phyloP scores from a whole-genome alignment of 2,329 filamentous ascomycete species.

The Aspergillus sp. region DNA sequence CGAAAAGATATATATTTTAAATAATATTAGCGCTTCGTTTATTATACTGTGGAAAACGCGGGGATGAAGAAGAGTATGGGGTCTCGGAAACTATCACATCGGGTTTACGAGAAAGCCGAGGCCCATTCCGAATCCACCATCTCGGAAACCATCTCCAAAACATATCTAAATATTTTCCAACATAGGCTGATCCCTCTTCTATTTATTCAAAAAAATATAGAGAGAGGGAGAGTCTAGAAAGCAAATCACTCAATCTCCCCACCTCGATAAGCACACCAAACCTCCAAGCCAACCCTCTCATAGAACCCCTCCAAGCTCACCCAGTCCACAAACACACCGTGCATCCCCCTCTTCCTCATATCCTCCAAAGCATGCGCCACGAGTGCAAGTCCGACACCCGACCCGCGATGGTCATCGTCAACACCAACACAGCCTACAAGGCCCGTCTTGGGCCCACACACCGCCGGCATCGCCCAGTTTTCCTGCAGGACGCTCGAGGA shows the following conservation, averaged over 20 bases:
- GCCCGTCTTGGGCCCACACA: constrained; percentile 42
- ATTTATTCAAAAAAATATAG: background rate
- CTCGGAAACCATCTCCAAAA: background rate
- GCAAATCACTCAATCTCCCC: constrained; percentile 21
- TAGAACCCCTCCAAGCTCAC: constrained; percentile 46
- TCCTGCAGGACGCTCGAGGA: constrained; percentile 29
- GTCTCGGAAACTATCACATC: background rate
- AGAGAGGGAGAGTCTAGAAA: background rate
- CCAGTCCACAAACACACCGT: constrained; percentile 48
- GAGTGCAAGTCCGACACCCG: constrained; percentile 44
- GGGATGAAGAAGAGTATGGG: background rate
- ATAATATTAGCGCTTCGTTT: too few species aligned
- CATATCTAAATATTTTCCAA: background rate
- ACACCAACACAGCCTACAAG: constrained; percentile 48
- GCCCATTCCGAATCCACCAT: background rate
- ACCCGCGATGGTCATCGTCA: constrained; percentile 36
- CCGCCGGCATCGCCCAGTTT: constrained; percentile 43
- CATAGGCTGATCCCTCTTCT: background rate
- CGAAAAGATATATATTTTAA: too few species aligned
- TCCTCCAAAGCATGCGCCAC: constrained; percentile 45
- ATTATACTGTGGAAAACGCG: background rate
- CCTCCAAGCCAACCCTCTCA: constrained; percentile 44
- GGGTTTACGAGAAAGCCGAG: background rate
- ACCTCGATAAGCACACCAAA: constrained; percentile 41
- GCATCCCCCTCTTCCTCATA: constrained; percentile 42